Evolutionary conservation across 225 moss, liverwort and hornwort species (phyloP), one percentile per base, ranked within the genome.

Genomic region (Lunularia cruciata): DNA sequence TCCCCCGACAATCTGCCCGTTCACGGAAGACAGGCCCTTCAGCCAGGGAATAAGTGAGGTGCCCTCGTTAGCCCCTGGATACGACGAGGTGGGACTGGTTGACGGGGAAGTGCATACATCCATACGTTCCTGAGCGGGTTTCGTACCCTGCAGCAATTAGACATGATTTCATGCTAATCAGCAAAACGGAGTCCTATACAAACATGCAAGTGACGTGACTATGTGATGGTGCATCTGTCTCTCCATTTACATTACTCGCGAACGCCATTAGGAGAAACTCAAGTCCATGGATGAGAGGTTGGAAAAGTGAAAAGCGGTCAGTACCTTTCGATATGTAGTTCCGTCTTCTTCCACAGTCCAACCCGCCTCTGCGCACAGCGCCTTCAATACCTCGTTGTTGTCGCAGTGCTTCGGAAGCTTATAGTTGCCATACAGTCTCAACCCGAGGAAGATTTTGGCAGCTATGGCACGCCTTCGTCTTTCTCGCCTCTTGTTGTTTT

Each of bases 291-390:
- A 12, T 6, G 42, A 42, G 42, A 12, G 12, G 42, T 42, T 6
- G 42, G 42, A 42, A 42, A 12, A 12, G 42, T 6, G 42, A 10
- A 20, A 27, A 59, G 19, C 20, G 36, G 42, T 0, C 39, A 11
- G 7, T 71, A 85, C 92, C 89, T 86, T 92, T 14, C 93, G 83
- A 39, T 89, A 98, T 10, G 93, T 93, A n/a, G 96, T 98, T 61
- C 92, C 96, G 60, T 93, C 96, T 67, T 93, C 90, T 64, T 98
- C 98, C 13, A 98, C 98, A n/a, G 93, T 91, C 98, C 98, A 98
- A 8, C 98, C 98, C 3, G 98, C 98, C 77, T 98, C 98, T 13
- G 94, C 93, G 49, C 98, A 98, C 71, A 98, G 71, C 2, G 98
- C 98, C 80, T 98, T 98, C 19, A 98, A 83, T 5, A 98, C 98